Evolutionary conservation across 1,284 basidiomycete species (phyloP).

Genomic region (Rhodotorula glutinis): DNA sequence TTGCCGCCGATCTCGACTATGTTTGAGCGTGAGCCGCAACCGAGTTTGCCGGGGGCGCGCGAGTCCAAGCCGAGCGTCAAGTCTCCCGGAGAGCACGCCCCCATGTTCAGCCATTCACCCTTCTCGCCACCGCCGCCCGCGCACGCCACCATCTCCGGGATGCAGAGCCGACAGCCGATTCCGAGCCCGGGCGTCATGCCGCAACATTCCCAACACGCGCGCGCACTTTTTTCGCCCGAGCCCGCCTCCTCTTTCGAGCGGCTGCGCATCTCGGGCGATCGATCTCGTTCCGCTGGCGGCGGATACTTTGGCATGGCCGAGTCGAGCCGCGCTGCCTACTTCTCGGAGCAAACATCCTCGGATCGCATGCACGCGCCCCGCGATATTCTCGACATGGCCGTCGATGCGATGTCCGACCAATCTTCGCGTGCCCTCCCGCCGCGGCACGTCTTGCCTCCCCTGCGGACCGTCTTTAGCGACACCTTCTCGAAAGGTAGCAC

Average conservation of each 20-base stretch:
- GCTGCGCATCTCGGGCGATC: constrained; percentile 11
- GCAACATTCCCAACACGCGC: not conserved
- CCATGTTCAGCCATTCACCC: constrained; percentile 9
- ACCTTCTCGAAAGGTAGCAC: not conserved
- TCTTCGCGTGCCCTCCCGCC: constrained; percentile 14
- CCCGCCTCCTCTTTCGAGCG: constrained; percentile 19
- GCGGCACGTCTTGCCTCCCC: constrained; percentile 24
- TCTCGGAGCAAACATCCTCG: not conserved
- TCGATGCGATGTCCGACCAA: constrained; percentile 34
- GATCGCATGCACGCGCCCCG: too few species aligned
- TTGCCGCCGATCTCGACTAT: constrained; percentile 5
- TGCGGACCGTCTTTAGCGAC: constrained; percentile 22
- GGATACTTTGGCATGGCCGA: not conserved
- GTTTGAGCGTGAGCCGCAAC: not conserved
- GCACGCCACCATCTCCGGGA: not conserved
- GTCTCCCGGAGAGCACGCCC: not conserved
- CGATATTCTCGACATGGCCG: constrained; percentile 36
- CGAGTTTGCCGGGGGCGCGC: not conserved
- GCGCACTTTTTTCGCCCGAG: constrained; percentile 21
- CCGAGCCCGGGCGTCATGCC: not conserved
- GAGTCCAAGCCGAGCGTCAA: not conserved
- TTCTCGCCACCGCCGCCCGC: constrained; percentile 7
- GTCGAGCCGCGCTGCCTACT: not conserved
- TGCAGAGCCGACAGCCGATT: not conserved
- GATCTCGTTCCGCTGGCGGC: not conserved